phyloP scores from a whole-genome alignment of 495 filamentous ascomycete genomes.

The Aspergillus sclerotioniger region DNA sequence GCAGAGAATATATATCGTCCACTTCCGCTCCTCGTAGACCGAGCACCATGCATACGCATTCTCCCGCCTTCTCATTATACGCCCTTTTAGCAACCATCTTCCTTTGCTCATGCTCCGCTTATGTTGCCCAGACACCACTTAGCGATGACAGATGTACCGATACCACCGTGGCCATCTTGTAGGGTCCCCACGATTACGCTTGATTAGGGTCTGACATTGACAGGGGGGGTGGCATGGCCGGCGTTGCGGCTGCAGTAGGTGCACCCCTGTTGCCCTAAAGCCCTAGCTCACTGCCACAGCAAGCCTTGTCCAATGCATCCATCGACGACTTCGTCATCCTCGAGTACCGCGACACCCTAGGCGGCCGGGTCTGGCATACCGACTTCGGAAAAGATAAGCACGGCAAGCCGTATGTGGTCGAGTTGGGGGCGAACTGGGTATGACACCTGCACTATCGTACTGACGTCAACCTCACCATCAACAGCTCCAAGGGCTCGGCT shows the following conservation, averaged over 20 bases:
- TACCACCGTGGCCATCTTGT: slow-evolving; percentile 23
- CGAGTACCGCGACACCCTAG: slow-evolving; percentile 63
- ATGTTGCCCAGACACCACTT: slow-evolving; percentile 7
- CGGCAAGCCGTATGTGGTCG: slow-evolving; percentile 59
- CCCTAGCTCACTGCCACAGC: slow-evolving; percentile 33
- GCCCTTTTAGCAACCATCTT: background rate
- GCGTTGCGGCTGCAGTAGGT: slow-evolving; percentile 66
- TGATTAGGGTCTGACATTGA: slow-evolving; percentile 7
- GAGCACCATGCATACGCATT: background rate
- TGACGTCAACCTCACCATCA: background rate
- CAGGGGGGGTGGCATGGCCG: slow-evolving; percentile 52
- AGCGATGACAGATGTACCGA: slow-evolving; percentile 7
- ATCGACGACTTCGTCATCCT: slow-evolving; percentile 68
- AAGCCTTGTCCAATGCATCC: slow-evolving; percentile 62
- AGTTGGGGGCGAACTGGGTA: slow-evolving; percentile 70
- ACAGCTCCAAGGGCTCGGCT: slow-evolving; percentile 62
- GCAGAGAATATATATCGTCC: background rate
- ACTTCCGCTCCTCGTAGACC: background rate
- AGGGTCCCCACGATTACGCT: slow-evolving; percentile 6
- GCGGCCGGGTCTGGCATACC: slow-evolving; percentile 57
- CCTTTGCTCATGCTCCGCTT: background rate
- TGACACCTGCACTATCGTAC: background rate
- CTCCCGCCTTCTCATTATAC: background rate
- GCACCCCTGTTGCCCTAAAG: background rate
- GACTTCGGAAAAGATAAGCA: slow-evolving; percentile 55